Base-by-base conservation (phyloP, 2,329 filamentous ascomycete genomes). In the Xylaria arbuscula region DNA sequence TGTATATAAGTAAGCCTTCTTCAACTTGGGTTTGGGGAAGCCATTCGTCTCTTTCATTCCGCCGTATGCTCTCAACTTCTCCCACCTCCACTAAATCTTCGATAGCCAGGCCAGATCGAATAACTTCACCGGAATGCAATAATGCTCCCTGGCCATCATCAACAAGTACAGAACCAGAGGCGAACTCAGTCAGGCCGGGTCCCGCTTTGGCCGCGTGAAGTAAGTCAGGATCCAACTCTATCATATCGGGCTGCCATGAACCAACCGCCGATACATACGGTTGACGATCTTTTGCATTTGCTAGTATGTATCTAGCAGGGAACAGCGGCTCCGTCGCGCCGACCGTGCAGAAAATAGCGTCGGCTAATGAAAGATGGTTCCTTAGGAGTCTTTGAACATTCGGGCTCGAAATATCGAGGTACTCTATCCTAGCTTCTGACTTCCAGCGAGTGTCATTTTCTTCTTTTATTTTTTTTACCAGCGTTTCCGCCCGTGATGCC, bases 191-290 rank as follows among this genome's bases (percentile, higher is more conserved):
- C 13, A 28, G 22, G 15, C 15, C 42, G 7, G 4, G n/a, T 19
- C 15, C 22, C 32, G 34, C 55, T n/a, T n/a, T n/a, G 4, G 48
- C 45, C 3, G 64, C 34, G 0, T 2, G 47, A 8, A 70, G 42
- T 2, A 70, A 34, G 11, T 48, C 62, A 5, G 69, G 69, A 34
- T 69, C 69, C 28, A 70, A 45, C 36, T 70, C 69, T n/a, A 70
- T 70, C 69, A 70, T 70, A 19, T 70, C 66, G 9, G 69, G 63
- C 13, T 70, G 69, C 69, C 69, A 70, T 0, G 69, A 63, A n/a
- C 69, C 69, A n/a, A 70, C 60, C 15, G 69, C 69, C 22, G 69
- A 70, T 15, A 70, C 55, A 48, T 70, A 70, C 0, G 66, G 66
- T 17, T 63, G 62, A 24, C 62, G 55, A 11, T 60, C 62, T 38